Base-by-base conservation (phyloP, 176 grass and related monocot species). In the Cenchrus purpureus region DNA sequence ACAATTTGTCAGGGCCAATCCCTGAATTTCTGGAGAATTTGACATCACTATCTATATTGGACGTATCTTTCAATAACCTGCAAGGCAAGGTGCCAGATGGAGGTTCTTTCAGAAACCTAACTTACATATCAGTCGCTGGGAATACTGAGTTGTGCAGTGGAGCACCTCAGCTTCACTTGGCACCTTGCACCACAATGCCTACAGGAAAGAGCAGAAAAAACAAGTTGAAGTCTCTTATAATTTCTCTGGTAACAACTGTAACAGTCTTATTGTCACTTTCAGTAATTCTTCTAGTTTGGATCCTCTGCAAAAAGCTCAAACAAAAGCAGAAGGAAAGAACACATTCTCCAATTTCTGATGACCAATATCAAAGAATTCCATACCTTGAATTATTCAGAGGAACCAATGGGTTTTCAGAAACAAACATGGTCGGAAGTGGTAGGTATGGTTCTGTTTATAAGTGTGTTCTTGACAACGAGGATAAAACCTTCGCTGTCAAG, bases 21-120 rank as follows among this genome's bases (percentile, higher is more conserved):
- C 90, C 87, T 1, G 32, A 13, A 43, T 55, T 32, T 84, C 53
- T 92, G 16, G 66, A 86, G 50, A 83, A 83, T 14, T 69, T 89
- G 80, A 73, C 73, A 19, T 71, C 54, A 1, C 16, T 86, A 37
- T 69, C 48, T 6, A 37, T 34, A 10, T 12, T 94, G 15, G 85
- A 94, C 77, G 10, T 91, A 53, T 91, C 86, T 2, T 94, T 76
- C 80, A 87, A 91, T 73, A 45, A 94, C 48, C 50, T 93, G 65
- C 78, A 72, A 6, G 91, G 88, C 11, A 54, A 87, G 79, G 88
- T 91, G 2, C 85, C 91, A 17, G 68, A 70, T 76, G 11, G 25
- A 0, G 82, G 85, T 37, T n/a, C 86, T 82, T 91, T 93, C 46
- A 59, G n/a, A 64, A 80, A 93, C 60, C 51, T 62, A 17, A 65